Conservation (phyloP, 345 rosid genomes). For the Euphorbia lathyris region DNA sequence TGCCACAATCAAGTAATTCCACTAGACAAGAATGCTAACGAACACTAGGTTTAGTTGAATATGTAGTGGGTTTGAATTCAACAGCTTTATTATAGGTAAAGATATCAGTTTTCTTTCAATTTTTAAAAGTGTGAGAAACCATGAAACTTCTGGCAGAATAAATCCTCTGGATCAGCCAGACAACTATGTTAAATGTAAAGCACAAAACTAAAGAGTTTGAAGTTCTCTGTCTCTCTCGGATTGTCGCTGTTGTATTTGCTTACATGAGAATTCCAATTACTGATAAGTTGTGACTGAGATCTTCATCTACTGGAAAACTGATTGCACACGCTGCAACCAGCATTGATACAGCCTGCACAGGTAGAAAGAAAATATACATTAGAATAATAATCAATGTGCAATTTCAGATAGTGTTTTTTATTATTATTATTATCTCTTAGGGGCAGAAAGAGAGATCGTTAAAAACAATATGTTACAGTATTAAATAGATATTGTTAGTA, state of each 20-base stretch:
- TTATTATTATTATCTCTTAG: conserved; percentile 6
- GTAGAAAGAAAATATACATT: not conserved
- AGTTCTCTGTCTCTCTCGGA: not conserved
- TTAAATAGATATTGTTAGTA: too few species aligned
- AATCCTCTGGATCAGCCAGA: not conserved
- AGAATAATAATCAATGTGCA: not conserved
- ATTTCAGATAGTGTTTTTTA: conserved; percentile 5
- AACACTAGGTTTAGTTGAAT: not conserved
- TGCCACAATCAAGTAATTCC: too few species aligned
- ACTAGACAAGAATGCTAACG: not conserved
- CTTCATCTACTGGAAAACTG: conserved; percentile 56
- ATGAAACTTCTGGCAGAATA: not conserved
- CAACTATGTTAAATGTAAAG: not conserved
- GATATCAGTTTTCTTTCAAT: not conserved
- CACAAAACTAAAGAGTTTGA: not conserved
- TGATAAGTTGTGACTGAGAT: conserved; percentile 58
- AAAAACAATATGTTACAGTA: too few species aligned
- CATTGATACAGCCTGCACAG: conserved; percentile 70
- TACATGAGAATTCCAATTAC: conserved; percentile 69
- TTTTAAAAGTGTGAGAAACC: not conserved
- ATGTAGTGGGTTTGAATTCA: not conserved
- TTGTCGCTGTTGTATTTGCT: conserved; percentile 22
- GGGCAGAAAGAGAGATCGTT: too few species aligned
- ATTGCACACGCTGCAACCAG: conserved; percentile 49
- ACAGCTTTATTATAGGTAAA: not conserved